These are phyloP conservation scores for Trichosanthes cucumerina DNA, from an alignment of 306 rosid species.

Conservation along the genomic window DNA sequence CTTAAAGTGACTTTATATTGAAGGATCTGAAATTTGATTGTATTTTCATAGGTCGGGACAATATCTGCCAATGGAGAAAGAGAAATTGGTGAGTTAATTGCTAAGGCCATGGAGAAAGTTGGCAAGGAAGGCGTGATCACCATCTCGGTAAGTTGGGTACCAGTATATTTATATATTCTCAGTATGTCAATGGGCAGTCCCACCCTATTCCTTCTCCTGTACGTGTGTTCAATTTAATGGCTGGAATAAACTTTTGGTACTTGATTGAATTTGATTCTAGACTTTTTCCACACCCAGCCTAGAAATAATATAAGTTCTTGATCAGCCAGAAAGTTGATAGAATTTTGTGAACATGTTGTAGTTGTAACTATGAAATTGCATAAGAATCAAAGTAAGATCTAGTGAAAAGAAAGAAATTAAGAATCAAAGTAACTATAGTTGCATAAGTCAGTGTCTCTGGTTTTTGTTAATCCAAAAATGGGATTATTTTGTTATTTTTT, in stretches of 20 bases:
- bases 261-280: background rate
- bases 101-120: slow-evolving; percentile 97
- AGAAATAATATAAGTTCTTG: background rate
- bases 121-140: slow-evolving; percentile 98
- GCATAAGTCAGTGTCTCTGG: background rate
- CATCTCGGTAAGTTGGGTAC: slow-evolving; percentile 48
- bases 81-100: slow-evolving; percentile 92
- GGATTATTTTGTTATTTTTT: background rate
- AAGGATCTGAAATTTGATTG: background rate
- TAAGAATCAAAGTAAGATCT: background rate
- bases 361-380: background rate
- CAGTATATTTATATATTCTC: background rate
- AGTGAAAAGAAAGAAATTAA: background rate
- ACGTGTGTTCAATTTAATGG: background rate
- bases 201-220: background rate
- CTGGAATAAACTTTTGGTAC: background rate
- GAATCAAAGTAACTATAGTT: too few relatives aligned
- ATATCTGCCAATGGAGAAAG: slow-evolving; percentile 92
- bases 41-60: slow-evolving; percentile 62
- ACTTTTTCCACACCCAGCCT: background rate
- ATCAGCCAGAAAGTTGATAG: background rate
- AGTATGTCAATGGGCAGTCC: background rate
- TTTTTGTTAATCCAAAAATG: background rate
- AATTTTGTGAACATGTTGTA: background rate
- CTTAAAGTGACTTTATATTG: background rate